Evolutionary conservation across 768 basidiomycete genomes (phyloP), one percentile per base, ranked within the genome.

Genomic region (Suillus placidus): DNA sequence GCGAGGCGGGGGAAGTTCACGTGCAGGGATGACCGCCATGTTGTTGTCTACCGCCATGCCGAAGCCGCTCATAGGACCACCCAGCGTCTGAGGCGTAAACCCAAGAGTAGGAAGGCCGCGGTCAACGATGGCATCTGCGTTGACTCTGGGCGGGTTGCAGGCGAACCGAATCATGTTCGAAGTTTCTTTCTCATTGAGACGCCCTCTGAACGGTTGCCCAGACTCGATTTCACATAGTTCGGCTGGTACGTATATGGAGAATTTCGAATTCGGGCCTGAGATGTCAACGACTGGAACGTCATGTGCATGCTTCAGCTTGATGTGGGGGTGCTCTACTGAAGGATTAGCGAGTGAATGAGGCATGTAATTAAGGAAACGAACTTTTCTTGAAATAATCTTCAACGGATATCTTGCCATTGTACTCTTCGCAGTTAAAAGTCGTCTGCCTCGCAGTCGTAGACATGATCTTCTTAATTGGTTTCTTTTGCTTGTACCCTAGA

Each of bases 101-200:
- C 88, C 91, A 6, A 93, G 79, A 0, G 71, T 73, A 4, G 78
- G 77, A 63, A 92, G 82, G 0, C 92, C 92, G n/a, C 83, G 73
- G 34, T 82, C 74, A 16, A 85, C 76, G 66, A 94, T 91, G 10
- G 81, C 68, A 35, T 80, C 79, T 0, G 88, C 89, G 66, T 91
- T 92, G 61, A 80, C 70, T 0, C 71, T 74, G 0, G 92, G 92
- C 2, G 81, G 81, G 37, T 88, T 87, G 74, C 88, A 90, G 0
- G 92, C 92, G 62, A 78, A 78, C 49, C 79, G 80, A 64, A 94
- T 89, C 92, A 94, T 93, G n/a, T 80, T 75, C 0, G 86, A 78
- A 0, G 90, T 91, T 70, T 90, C 87, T 7, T 71, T 79, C n/a
- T 85, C 85, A 63, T 76, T 82, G 2, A 93, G 85, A 65, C 82